Conservation (phyloP, 371 early-diverging fungal species). For the Pancytospora epiphaga region DNA sequence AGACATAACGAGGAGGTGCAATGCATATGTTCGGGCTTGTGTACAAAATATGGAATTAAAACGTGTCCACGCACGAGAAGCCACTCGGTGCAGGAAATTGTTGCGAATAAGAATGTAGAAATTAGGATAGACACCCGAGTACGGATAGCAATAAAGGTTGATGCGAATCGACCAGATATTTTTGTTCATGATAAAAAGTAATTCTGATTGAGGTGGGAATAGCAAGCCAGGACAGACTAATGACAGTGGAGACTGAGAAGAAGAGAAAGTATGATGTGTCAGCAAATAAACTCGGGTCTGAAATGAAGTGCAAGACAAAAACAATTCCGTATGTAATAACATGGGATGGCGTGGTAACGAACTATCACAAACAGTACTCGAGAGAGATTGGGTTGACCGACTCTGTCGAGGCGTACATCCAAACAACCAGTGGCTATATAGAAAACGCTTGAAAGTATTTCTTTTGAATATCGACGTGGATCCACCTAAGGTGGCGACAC, state of each 20-base stretch:
- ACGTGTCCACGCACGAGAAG: background rate
- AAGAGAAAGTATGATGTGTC: constrained; percentile 10
- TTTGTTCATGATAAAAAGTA: constrained; percentile 11
- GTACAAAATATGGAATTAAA: background rate
- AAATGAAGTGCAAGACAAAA: background rate
- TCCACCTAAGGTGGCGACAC: background rate
- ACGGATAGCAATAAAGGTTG: background rate
- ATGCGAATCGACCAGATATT: background rate
- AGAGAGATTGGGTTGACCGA: constrained; percentile 1
- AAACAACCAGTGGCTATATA: constrained; percentile 3
- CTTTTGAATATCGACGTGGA: constrained; percentile 19
- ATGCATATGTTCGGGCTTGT: background rate
- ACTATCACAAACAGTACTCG: constrained; percentile 10
- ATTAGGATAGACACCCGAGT: constrained; percentile 9
- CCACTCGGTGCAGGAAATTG: background rate
- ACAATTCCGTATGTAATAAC: constrained; percentile 19
- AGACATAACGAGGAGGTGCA: background rate
- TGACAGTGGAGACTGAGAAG: constrained; percentile 8
- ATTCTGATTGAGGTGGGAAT: constrained; percentile 9
- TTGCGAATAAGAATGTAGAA: background rate
- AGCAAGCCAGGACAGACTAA: constrained; percentile 1
- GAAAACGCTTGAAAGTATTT: constrained; percentile 23
- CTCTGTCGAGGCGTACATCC: background rate
- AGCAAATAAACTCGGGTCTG: constrained; percentile 1
- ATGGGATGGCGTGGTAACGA: constrained; percentile 28